Base-by-base conservation (phyloP, 306 rosid genomes). In the Nissolia schottii region DNA sequence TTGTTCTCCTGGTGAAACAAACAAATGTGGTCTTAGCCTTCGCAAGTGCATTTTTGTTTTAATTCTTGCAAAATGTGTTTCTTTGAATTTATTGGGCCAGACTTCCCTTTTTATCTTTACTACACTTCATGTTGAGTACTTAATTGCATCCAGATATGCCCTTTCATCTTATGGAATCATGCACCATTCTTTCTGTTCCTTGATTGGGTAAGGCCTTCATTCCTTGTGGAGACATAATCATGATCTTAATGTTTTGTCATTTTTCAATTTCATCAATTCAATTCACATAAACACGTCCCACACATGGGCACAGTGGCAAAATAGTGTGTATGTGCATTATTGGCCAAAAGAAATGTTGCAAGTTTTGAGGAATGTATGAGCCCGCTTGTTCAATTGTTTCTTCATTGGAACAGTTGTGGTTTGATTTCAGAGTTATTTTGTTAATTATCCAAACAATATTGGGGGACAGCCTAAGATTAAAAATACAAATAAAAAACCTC, bases 221-320 rank as follows among this genome's bases (percentile, higher is more conserved):
- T 60, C 32, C 43, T 40, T 25, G 6, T 70, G 61, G 66, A 2
- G 7, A 11, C 11, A 6, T 70, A n/a, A 19, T 51, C 41, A 8
- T 48, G 27, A 48, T 13, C 24, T 46, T 58, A 4, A 14, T 58
- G 81, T 49, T 77, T 62, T 14, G 1, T 70, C 23, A 28, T 61
- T 38, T 41, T 51, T 69, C 50, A 57, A 59, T 51, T 50, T 70
- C n/a, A n/a, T n/a, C n/a, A n/a, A n/a, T n/a, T n/a, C 32, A 69
- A 58, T 15, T 59, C 24, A 48, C 11, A 35, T 6, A 12, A 35
- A 35, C 41, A 35, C 11, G 6, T 35, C 41, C 41, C 1, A 35
- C 41, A 35, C 41, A 35, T 3, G 41, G 41, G 9, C 41, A 35
- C 9, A 12, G 41, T 35, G 9, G 11, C 41, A 35, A 35, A 35